Evolutionary conservation across 108 stramenopile genomes (phyloP).

Genomic region (Mediolabrus comicus): DNA sequence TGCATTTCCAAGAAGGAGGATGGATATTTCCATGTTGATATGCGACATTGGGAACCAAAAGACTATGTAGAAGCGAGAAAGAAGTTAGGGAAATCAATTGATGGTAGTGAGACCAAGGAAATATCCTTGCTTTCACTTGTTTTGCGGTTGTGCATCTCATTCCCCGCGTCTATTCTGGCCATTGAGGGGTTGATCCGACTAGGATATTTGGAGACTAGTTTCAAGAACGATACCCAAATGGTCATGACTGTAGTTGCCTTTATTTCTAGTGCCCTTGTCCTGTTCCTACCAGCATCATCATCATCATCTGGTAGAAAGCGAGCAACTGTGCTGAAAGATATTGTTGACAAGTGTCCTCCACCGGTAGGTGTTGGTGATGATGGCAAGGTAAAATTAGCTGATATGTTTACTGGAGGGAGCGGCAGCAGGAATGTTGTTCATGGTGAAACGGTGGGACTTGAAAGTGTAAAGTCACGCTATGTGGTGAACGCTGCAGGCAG

Average conservation of each 20-base stretch:
- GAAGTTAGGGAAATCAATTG: slow-evolving; percentile 39
- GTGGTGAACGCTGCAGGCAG: slow-evolving; percentile 81
- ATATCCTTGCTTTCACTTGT: not conserved
- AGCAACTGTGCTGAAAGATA: slow-evolving; percentile 25
- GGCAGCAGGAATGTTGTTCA: slow-evolving; percentile 55
- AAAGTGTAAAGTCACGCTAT: slow-evolving; percentile 57
- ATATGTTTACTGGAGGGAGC: slow-evolving; percentile 73
- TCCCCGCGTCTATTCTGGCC: slow-evolving; percentile 24
- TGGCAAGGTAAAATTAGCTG: slow-evolving; percentile 51
- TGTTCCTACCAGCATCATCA: slow-evolving; percentile 8
- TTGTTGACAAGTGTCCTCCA: slow-evolving; percentile 53
- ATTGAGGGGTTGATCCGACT: slow-evolving; percentile 25
- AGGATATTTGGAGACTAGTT: slow-evolving; percentile 28
- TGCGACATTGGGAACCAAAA: slow-evolving; percentile 72
- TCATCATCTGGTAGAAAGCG: not conserved
- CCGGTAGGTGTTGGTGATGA: slow-evolving; percentile 49
- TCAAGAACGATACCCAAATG: slow-evolving; percentile 18
- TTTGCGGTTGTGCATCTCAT: slow-evolving; percentile 16
- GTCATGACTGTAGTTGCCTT: slow-evolving; percentile 29
- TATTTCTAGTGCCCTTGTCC: slow-evolving; percentile 20
- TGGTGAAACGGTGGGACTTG: slow-evolving; percentile 55
- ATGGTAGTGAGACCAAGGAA: slow-evolving; percentile 23
- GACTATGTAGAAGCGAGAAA: slow-evolving; percentile 49
- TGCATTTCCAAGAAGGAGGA: slow-evolving; percentile 33
- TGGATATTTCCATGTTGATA: slow-evolving; percentile 32